phyloP scores from a whole-genome alignment of 2,329 filamentous ascomycete species.

The Aspergillus amoenus region DNA sequence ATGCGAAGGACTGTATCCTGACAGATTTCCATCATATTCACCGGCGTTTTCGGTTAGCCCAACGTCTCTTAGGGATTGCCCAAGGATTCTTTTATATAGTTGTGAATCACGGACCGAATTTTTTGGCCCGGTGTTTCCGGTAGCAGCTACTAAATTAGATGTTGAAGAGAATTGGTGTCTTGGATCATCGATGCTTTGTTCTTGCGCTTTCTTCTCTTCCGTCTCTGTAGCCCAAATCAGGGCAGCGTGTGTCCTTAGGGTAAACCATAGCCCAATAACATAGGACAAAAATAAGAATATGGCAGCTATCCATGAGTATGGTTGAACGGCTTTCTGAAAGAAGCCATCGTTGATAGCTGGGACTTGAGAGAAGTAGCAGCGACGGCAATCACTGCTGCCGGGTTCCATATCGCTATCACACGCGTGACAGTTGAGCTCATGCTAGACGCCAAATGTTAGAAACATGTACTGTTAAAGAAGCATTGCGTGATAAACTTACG shows the following conservation, averaged over 20 bases:
- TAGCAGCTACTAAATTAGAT: constrained; percentile 30
- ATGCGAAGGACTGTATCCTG: constrained; percentile 21
- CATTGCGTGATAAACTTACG: constrained; percentile 46
- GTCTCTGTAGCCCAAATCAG: constrained; percentile 91
- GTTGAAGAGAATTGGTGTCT: constrained; percentile 31
- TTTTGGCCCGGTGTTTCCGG: constrained; percentile 50
- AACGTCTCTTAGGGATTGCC: constrained; percentile 82
- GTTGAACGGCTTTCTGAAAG: constrained; percentile 84
- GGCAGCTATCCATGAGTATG: constrained; percentile 89
- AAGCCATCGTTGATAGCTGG: constrained; percentile 84
- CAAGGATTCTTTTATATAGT: constrained; percentile 89
- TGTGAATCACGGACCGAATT: constrained; percentile 81
- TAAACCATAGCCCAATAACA: constrained; percentile 91
- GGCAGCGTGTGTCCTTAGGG: constrained; percentile 89
- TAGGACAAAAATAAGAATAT: constrained; percentile 87
- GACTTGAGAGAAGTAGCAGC: constrained; percentile 89
- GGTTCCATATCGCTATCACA: constrained; percentile 56
- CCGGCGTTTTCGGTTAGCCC: constrained; percentile 63
- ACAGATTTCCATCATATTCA: constrained; percentile 30
- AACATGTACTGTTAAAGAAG: background rate
- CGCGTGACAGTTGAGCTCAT: constrained; percentile 81
- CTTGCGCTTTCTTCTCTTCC: constrained; percentile 68
- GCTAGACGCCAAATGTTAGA: constrained; percentile 51
- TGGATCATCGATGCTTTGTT: constrained; percentile 35
- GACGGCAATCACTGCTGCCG: constrained; percentile 68